Percentiles rank a stretch among this genome's conserved stretches.
Conservation (phyloP, 2,329 filamentous ascomycete genomes). For the Sporothrix euskadiensis region DNA sequence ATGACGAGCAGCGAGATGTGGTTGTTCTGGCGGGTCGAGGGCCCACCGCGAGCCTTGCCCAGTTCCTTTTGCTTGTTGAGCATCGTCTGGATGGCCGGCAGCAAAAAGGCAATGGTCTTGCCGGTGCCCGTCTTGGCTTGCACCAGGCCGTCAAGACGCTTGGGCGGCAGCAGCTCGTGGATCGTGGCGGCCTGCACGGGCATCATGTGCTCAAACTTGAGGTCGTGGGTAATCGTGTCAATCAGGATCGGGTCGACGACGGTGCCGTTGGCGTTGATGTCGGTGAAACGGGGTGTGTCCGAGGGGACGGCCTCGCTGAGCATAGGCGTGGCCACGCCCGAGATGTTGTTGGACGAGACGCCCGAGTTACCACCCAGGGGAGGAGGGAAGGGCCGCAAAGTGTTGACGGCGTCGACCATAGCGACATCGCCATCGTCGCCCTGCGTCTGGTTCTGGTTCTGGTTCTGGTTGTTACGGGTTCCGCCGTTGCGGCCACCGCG, state of each 20-base stretch:
- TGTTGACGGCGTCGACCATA: not conserved
- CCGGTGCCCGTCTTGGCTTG: slow-evolving; percentile 87
- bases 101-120: slow-evolving; percentile 80
- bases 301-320: slow-evolving; percentile 44
- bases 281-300: slow-evolving; percentile 50
- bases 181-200: slow-evolving; percentile 57
- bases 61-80: slow-evolving; percentile 46
- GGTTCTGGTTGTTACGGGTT: not conserved
- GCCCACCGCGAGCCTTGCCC: slow-evolving; percentile 34
- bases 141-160: slow-evolving; percentile 60
- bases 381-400: not conserved
- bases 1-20: slow-evolving; percentile 64
- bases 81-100: slow-evolving; percentile 80
- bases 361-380: not conserved
- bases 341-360: not conserved
- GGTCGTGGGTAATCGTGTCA: slow-evolving; percentile 50
- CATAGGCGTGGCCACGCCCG: slow-evolving; percentile 38
- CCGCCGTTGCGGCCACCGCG: not conserved
- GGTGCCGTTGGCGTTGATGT: slow-evolving; percentile 43
- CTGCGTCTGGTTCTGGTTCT: not conserved
- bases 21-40: slow-evolving; percentile 29
- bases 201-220: slow-evolving; percentile 56
- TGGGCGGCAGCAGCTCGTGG: slow-evolving; percentile 49
- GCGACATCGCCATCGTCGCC: not conserved
- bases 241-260: slow-evolving; percentile 51